These are phyloP conservation scores for Calonectria fujianensis DNA, from an alignment of 2,329 filamentous ascomycete species.

Conservation along the genomic window DNA sequence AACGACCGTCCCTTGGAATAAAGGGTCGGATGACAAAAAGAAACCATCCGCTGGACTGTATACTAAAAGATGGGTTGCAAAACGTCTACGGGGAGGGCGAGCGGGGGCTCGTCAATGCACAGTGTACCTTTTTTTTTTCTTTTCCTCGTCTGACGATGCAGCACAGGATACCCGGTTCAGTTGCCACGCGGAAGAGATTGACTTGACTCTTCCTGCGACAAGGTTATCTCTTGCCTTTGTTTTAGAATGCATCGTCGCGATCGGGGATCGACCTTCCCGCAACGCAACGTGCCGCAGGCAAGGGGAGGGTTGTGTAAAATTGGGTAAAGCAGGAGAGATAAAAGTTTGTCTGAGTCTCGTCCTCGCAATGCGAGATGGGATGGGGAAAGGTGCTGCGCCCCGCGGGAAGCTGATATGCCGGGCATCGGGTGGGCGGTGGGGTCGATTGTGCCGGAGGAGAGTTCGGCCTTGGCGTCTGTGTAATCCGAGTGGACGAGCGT, in stretches of 20 bases:
- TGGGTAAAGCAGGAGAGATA: background rate
- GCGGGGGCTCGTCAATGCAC: constrained; percentile 36
- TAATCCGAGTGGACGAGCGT: constrained; percentile 21
- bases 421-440: constrained; percentile 19
- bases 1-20: background rate
- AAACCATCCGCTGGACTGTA: background rate
- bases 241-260: constrained; percentile 10
- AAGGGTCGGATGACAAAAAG: constrained; percentile 22
- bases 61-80: constrained; percentile 6
- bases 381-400: constrained; percentile 40
- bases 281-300: constrained; percentile 32
- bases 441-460: constrained; percentile 31
- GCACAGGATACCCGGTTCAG: constrained; percentile 17
- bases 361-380: constrained; percentile 16
- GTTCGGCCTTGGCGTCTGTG: constrained; percentile 5
- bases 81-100: background rate
- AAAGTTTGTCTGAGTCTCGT: background rate
- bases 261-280: constrained; percentile 30
- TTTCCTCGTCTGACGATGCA: background rate
- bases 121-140: constrained; percentile 28
- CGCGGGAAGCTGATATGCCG: constrained; percentile 43
- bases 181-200: constrained; percentile 29
- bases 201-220: constrained; percentile 4
- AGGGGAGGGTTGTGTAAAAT: constrained; percentile 1
- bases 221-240: constrained; percentile 23